Evolutionary conservation across 176 grass and related monocot genomes (phyloP).

Genomic region (Carex cristatella): DNA sequence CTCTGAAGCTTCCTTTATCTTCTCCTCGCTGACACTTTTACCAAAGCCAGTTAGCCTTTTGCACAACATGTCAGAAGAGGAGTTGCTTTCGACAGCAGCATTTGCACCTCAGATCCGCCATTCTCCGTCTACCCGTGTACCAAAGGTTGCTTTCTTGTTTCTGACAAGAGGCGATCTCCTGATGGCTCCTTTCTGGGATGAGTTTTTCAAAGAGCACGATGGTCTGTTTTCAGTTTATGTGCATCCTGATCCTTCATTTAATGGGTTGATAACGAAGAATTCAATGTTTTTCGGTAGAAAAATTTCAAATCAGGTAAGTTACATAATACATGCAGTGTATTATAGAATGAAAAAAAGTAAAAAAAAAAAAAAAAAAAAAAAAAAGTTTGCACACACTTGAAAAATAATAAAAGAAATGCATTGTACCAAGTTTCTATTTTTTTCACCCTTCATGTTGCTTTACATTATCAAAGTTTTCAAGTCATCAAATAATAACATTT

Average conservation of each 20-base stretch:
- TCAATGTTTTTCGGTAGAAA: too few species aligned
- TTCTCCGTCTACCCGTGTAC: slow-evolving; percentile 24
- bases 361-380: background rate
- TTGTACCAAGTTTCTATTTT: background rate
- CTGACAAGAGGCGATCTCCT: slow-evolving; percentile 41
- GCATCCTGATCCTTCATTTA: too few species aligned
- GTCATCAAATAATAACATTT: background rate
- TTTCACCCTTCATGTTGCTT: background rate
- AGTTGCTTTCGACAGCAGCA: slow-evolving; percentile 52
- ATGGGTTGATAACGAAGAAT: too few species aligned
- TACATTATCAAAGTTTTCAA: background rate
- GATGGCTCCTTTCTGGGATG: slow-evolving; percentile 19
- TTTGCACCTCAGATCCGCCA: slow-evolving; percentile 33
- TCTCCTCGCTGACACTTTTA: background rate
- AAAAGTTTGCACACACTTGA: background rate
- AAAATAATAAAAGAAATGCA: background rate
- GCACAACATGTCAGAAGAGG: slow-evolving; percentile 58
- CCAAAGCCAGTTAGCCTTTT: background rate
- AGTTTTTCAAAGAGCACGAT: too few species aligned
- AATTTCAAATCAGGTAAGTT: slow-evolving; percentile 1
- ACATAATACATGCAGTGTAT: too few species aligned
- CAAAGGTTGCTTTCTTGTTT: slow-evolving; percentile 78
- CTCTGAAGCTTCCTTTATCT: background rate
- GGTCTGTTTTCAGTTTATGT: too few species aligned
- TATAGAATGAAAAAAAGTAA: background rate